Evolutionary conservation across 148 eudicot species (phyloP).

Genomic region (Camellia lanceoleosa): DNA sequence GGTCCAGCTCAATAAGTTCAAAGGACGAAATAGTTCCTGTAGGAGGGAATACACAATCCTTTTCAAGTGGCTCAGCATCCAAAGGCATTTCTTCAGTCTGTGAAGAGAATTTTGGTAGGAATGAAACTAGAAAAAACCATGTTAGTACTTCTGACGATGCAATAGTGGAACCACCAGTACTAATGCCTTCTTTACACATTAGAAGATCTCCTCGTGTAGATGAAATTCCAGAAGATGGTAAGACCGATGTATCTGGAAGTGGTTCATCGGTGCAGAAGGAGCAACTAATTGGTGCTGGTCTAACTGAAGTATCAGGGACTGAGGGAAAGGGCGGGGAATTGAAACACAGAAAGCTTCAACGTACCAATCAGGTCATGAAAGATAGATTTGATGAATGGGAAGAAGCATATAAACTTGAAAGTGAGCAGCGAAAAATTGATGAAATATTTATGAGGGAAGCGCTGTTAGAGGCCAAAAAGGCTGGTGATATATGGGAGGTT

Average conservation of each 20-base stretch:
- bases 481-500: conserved; percentile 96
- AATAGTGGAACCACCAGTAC: conserved; percentile 21
- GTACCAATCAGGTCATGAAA: conserved; percentile 51
- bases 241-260: conserved; percentile 36
- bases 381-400: conserved; percentile 83
- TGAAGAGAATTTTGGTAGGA: conserved; percentile 30
- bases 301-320: conserved; percentile 20
- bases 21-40: conserved; percentile 27
- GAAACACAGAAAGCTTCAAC: conserved; percentile 51
- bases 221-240: conserved; percentile 34
- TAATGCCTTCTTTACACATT: conserved; percentile 29
- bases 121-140: not conserved
- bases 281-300: conserved; percentile 25
- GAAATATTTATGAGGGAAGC: conserved; percentile 94
- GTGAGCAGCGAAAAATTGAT: conserved; percentile 70
- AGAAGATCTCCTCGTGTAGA: conserved; percentile 39
- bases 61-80: conserved; percentile 32
- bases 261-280: conserved; percentile 29
- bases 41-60: conserved; percentile 26
- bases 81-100: conserved; percentile 23
- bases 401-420: conserved; percentile 69
- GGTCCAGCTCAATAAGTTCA: conserved; percentile 25
- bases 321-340: conserved; percentile 34
- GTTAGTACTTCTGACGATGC: not conserved
- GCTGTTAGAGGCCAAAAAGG: conserved; percentile 74